Evolutionary conservation across 805 yeast species (phyloP), one percentile per base, ranked within the genome.

Genomic region (Cyberlindnera bimundalis): DNA sequence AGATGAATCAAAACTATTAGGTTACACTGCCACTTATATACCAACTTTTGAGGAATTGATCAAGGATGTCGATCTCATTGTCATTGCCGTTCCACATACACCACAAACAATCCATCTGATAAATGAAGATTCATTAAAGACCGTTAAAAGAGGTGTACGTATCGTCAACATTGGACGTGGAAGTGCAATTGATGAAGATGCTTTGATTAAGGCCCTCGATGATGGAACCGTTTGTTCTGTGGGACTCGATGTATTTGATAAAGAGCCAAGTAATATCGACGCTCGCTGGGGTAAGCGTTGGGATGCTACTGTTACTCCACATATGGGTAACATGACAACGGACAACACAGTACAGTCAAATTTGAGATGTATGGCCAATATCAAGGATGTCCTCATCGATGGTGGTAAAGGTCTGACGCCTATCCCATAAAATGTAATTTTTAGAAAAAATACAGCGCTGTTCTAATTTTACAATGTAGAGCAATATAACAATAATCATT

Each of bases 161-260:
- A 65, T 85, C 20, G 79, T 85, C 33, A 85, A 85, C 54, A 79
- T 85, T 29, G 95, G 93, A 3, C 67, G 95, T 43, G 95, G 93
- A 2, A 52, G 71, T 8, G 73, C 83, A 25, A 69, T 84, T 40
- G 78, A 83, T 48, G 86, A 81, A 49, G 66, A 72, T n/a, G 88
- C 77, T 3, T 59, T 84, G 35, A 65, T 83, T 10, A 67, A 61
- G 8, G 89, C 81, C 0, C 65, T 84, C 42, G 67, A 78, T 39
- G 47, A 69, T 5, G 86, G 86, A 1, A 73, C 79, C 39, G 67
- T 84, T 3, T 61, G 71, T 13, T 76, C 79, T 54, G 84, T 80
- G 9, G 91, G 90, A 0, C 56, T 83, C 27, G 95, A 85, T 53
- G 95, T 85, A 3, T 83, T 66, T 55, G 78, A 74, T 41, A 58